Evolutionary conservation across 495 filamentous ascomycete genomes (phyloP).

Genomic region (Xylaria venustula): DNA sequence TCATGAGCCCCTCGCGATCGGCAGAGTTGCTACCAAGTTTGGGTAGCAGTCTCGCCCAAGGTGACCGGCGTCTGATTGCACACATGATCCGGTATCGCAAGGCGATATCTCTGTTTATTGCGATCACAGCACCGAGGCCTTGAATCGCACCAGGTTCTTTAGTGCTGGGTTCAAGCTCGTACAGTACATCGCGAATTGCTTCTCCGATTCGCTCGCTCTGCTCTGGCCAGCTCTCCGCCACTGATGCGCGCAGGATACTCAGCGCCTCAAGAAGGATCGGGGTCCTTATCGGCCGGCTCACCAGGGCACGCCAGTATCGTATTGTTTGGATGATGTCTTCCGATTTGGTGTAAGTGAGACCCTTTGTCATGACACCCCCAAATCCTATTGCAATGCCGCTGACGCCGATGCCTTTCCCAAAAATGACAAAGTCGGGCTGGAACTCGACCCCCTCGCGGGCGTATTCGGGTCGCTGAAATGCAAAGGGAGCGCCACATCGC

Average conservation of each 20-base stretch:
- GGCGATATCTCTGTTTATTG: conserved; percentile 10
- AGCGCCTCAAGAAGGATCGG: conserved; percentile 14
- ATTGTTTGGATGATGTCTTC: conserved; percentile 15
- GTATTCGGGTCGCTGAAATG: conserved; percentile 24
- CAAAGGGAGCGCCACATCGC: conserved; percentile 25
- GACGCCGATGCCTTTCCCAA: conserved; percentile 24
- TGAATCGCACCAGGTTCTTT: conserved; percentile 9
- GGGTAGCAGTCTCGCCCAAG: conserved; percentile 14
- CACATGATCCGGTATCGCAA: conserved; percentile 12
- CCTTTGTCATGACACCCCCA: conserved; percentile 19
- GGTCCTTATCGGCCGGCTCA: conserved; percentile 13
- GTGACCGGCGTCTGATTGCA: conserved; percentile 11
- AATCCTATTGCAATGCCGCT: conserved; percentile 26
- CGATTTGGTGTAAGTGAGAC: conserved; percentile 5
- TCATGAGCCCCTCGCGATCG: conserved; percentile 5
- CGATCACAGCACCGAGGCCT: conserved; percentile 13
- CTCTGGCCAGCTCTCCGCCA: conserved; percentile 11
- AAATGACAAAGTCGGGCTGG: conserved; percentile 24
- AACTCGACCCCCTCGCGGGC: conserved; percentile 11
- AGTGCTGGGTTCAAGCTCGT: conserved; percentile 13
- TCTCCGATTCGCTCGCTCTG: conserved; percentile 14
- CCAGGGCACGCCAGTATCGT: conserved; percentile 21
- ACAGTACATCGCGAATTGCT: conserved; percentile 9
- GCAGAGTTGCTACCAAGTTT: conserved; percentile 47
- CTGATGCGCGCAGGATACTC: conserved; percentile 12